Base-by-base conservation (phyloP, 2,329 filamentous ascomycete species). In the Xylaria sp. region DNA sequence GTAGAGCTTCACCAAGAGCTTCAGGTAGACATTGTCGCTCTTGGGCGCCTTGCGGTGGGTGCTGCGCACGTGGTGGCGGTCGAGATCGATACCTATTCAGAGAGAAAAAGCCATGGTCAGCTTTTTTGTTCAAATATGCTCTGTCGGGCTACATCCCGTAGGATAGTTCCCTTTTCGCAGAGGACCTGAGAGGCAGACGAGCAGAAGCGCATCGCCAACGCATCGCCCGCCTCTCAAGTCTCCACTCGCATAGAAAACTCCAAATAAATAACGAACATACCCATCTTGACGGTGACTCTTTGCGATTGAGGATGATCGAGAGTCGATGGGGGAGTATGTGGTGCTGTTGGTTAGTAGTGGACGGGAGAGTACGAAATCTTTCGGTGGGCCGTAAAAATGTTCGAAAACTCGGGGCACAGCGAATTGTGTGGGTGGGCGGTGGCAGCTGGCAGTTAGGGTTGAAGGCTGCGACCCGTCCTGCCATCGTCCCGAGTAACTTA, bases 1-100 rank as follows among this genome's bases (percentile, higher is more conserved):
- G 85, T 96, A 96, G 51, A 96, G 89, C 89, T 97, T 97, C 79
- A 97, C 92, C 76, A 97, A 84, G 76, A 97, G 87, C 86, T 93
- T 93, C 70, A 96, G 84, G 81, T 97, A 96, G 73, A 93, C 91
- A 85, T 97, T 96, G 83, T 96, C 90, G 83, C 90, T 96, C 90
- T 97, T 97, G 74, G 92, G 91, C 69, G 91, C 91, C 86, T 90
- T 91, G 79, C 92, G 91, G 85, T 96, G 92, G 66, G 84, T 87
- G 74, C 73, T 78, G 74, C 83, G 83, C 73, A 86, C 82, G 76
- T 89, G 86, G 78, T 88, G 85, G 69, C 79, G 78, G 76, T 86
- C 80, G 71, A 88, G 80, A 85, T 88, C 85, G 78, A 88, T 87
- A 86, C 85, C 84, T 87, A 78, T 74, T 76, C 62, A 69, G 67